These are phyloP conservation scores for Pseudocercospora eumusae DNA, from an alignment of 2,329 filamentous ascomycete genomes.

Conservation along the genomic window DNA sequence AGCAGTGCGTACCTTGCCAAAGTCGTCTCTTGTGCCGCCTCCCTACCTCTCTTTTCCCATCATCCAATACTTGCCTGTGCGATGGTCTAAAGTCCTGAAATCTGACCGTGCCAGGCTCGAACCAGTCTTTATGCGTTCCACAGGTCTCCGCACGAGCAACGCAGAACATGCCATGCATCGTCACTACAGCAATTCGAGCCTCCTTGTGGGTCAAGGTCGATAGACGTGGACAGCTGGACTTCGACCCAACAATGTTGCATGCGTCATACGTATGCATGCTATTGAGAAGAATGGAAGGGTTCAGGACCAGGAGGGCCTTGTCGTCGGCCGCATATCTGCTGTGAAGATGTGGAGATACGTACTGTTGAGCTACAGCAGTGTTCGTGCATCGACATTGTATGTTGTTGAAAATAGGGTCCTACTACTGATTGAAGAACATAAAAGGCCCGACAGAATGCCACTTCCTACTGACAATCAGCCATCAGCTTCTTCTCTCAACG, in stretches of 20 bases:
- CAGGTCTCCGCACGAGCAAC: conserved; percentile 21
- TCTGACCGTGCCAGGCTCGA: conserved; percentile 11
- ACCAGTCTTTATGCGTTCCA: conserved; percentile 12
- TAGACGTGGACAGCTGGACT: conserved; percentile 3
- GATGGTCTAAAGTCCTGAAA: conserved; percentile 1
- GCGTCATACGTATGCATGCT: conserved; percentile 10
- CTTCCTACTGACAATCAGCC: not conserved
- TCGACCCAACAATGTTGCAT: conserved; percentile 5
- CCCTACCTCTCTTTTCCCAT: not conserved
- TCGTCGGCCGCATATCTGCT: conserved; percentile 9
- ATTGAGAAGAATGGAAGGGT: not conserved
- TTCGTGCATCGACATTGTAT: conserved; percentile 11
- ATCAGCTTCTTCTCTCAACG: conserved; percentile 7
- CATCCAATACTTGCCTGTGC: conserved; percentile 10
- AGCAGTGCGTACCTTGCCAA: conserved; percentile 5
- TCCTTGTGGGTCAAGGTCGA: not conserved
- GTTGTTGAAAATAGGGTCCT: not conserved
- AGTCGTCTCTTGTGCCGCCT: not conserved
- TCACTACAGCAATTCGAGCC: not conserved
- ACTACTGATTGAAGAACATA: conserved; percentile 6
- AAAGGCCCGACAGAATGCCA: conserved; percentile 6
- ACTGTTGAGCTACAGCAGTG: conserved; percentile 24
- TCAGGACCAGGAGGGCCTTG: not conserved
- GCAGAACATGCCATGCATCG: conserved; percentile 7
- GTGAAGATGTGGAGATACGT: conserved; percentile 17